phyloP scores from a whole-genome alignment of 148 eudicot species.

The Oxyria digyna region DNA sequence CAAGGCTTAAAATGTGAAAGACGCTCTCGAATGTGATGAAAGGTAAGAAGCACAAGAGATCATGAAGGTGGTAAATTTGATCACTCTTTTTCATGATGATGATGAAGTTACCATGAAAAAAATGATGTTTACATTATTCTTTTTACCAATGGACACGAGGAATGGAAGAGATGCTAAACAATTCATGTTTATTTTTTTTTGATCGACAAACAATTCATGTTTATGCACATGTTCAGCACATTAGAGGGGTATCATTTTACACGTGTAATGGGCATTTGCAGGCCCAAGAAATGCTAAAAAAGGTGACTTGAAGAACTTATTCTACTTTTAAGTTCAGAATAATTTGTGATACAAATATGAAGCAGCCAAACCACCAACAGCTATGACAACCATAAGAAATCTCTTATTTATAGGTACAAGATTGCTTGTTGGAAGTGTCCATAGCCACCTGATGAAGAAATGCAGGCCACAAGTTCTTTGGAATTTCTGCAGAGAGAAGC shows the following conservation, averaged over 20 bases:
- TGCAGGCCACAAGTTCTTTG: slow-evolving; percentile 31
- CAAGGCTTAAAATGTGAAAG: neutral
- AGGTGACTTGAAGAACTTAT: neutral
- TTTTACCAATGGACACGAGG: neutral
- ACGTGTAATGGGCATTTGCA: neutral
- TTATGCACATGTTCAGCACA: neutral
- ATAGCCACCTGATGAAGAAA: slow-evolving; percentile 44
- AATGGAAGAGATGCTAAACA: neutral
- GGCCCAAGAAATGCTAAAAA: neutral
- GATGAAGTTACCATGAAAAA: neutral
- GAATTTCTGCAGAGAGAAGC: slow-evolving; percentile 47
- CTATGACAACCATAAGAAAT: slow-evolving; percentile 23
- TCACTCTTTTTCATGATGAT: neutral
- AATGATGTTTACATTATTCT: neutral
- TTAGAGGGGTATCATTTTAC: neutral
- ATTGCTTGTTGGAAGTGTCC: slow-evolving; percentile 25
- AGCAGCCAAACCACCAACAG: slow-evolving; percentile 36
- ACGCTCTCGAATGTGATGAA: neutral
- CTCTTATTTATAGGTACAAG: slow-evolving; percentile 6
- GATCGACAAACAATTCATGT: too few relatives aligned
- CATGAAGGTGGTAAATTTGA: too few relatives aligned
- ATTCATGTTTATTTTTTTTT: neutral
- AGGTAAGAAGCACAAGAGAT: too few relatives aligned
- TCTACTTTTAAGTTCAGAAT: neutral
- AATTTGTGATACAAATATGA: slow-evolving; percentile 15